These are phyloP conservation scores for Suhomyces emberorum DNA, from an alignment of 805 yeast genomes.

Conservation along the genomic window DNA sequence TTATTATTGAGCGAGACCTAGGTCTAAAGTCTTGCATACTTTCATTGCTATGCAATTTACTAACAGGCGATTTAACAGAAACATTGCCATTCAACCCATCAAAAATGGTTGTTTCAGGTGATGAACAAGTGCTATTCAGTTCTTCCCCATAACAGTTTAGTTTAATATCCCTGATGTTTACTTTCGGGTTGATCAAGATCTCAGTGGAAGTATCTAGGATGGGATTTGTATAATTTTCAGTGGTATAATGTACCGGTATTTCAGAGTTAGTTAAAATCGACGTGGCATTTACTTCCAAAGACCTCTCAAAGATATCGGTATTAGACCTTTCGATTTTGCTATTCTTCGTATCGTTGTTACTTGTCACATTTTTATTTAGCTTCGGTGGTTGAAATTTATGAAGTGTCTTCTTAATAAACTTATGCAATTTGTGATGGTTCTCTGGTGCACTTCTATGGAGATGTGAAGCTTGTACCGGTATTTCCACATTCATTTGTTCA, in stretches of 20 bases:
- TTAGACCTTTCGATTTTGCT: not conserved
- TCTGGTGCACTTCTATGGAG: too few species aligned
- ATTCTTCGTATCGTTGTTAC: not conserved
- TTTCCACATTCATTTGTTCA: too few species aligned
- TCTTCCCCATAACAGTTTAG: conserved; percentile 20
- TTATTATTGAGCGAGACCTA: conserved; percentile 21
- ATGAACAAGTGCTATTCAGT: not conserved
- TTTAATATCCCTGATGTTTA: conserved; percentile 21
- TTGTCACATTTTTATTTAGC: not conserved
- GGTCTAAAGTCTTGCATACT: conserved; percentile 9
- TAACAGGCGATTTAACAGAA: not conserved
- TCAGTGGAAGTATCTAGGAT: conserved; percentile 31
- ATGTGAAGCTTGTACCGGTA: too few species aligned
- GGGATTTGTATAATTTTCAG: conserved; percentile 30
- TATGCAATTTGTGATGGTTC: conserved; percentile 6
- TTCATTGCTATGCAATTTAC: conserved; percentile 1
- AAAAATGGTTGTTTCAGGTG: not conserved
- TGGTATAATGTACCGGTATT: conserved; percentile 22
- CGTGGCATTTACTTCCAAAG: conserved; percentile 7
- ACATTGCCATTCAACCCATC: not conserved
- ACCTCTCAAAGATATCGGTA: conserved; percentile 12
- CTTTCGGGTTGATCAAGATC: conserved; percentile 24
- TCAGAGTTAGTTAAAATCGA: conserved; percentile 11
- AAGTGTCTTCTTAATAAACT: conserved; percentile 10
- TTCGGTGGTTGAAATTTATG: conserved; percentile 5